Conservation (phyloP, 148 eudicot species). For the Chenopodium formosanum region DNA sequence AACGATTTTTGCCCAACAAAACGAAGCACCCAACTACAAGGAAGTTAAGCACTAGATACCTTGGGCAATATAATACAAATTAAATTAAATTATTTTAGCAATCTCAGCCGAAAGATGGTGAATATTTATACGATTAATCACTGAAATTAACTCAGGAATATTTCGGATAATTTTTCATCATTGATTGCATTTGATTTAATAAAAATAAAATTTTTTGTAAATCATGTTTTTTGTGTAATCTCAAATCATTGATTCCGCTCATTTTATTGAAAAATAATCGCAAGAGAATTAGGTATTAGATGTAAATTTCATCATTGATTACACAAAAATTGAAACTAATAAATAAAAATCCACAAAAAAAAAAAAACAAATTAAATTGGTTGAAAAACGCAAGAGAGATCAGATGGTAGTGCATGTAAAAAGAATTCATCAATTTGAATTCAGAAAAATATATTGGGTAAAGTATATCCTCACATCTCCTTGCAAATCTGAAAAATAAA, state of each 20-base stretch:
- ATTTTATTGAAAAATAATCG: neutral
- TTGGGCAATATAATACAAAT: neutral
- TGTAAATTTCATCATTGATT: neutral
- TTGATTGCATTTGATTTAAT: slow-evolving; percentile 15
- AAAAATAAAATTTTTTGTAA: too few species aligned
- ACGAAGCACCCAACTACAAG: slow-evolving; percentile 31
- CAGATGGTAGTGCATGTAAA: slow-evolving; percentile 39
- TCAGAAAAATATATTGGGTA: slow-evolving; percentile 28
- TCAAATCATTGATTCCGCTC: neutral
- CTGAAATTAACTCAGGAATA: slow-evolving; percentile 22
- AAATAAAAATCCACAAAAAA: neutral
- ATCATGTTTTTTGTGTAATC: neutral
- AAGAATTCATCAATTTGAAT: slow-evolving; percentile 24
- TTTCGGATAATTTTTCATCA: slow-evolving; percentile 27
- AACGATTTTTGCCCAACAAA: slow-evolving; percentile 25
- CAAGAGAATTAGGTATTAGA: neutral
- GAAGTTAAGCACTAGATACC: slow-evolving; percentile 37
- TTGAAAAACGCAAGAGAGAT: slow-evolving; percentile 16
- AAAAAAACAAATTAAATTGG: neutral
- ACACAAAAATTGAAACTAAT: neutral
- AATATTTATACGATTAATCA: slow-evolving; percentile 18
- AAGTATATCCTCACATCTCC: slow-evolving; percentile 30
- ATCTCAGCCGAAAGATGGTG: slow-evolving; percentile 47
- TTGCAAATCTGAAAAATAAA: neutral
- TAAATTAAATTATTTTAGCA: slow-evolving; percentile 1